Conservation (phyloP, 768 basidiomycete genomes). For the Pisolithus orientalis region DNA sequence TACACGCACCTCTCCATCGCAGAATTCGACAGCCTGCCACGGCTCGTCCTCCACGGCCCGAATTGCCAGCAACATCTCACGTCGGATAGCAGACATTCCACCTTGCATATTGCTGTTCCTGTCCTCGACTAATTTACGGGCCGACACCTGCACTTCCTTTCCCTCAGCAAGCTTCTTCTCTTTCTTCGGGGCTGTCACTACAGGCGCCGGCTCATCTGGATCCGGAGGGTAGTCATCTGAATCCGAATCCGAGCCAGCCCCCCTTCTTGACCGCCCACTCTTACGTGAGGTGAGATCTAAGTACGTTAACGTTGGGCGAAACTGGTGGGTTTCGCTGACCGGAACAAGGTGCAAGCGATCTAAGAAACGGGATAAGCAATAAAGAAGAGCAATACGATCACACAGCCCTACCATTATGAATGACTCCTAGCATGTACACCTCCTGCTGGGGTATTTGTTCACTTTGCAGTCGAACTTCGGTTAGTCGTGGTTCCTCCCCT, state of each 20-base stretch:
- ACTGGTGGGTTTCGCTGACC: conserved; percentile 71
- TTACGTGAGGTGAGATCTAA: conserved; percentile 68
- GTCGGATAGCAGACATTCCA: conserved; percentile 60
- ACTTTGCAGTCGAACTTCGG: conserved; percentile 66
- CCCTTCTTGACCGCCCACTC: conserved; percentile 42
- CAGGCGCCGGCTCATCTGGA: conserved; percentile 61
- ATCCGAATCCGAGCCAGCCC: conserved; percentile 56
- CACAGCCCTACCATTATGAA: conserved; percentile 54
- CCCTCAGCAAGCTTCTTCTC: conserved; percentile 57
- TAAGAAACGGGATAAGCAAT: conserved; percentile 21
- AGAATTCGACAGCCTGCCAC: conserved; percentile 68
- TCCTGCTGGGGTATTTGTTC: conserved; percentile 64
- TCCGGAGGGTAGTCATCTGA: conserved; percentile 76
- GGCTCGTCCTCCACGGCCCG: conserved; percentile 71
- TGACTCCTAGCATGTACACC: conserved; percentile 68
- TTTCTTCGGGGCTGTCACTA: conserved; percentile 38
- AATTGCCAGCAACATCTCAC: conserved; percentile 73
- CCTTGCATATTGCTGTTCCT: conserved; percentile 51
- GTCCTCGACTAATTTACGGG: conserved; percentile 60
- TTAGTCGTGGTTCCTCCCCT: conserved; percentile 56
- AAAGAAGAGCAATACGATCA: neutral
- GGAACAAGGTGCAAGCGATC: conserved; percentile 75
- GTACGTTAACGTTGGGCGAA: conserved; percentile 78
- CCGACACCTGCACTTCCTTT: conserved; percentile 73
- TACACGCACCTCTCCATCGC: conserved; percentile 51